These are phyloP conservation scores for Epichloe sp. DNA, from an alignment of 2,329 filamentous ascomycete genomes.

Conservation along the genomic window DNA sequence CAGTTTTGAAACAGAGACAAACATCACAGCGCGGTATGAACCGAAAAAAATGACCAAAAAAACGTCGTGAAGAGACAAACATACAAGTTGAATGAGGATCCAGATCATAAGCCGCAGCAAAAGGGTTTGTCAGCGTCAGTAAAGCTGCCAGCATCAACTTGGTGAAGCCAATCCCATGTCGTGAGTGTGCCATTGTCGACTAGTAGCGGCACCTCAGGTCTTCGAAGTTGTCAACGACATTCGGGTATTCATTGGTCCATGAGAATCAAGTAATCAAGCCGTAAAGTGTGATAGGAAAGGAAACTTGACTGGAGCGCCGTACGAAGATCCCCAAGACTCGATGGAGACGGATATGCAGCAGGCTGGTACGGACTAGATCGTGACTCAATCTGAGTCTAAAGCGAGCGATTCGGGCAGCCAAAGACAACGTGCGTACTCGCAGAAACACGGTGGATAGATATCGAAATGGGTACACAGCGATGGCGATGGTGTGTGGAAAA, in stretches of 20 bases:
- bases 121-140: slow-evolving; percentile 7
- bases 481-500: no score
- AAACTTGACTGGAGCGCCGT: not conserved
- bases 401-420: not conserved
- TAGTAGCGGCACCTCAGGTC: not conserved
- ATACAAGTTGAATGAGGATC: slow-evolving; percentile 24
- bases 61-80: slow-evolving; percentile 2
- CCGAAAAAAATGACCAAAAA: no score
- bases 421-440: not conserved
- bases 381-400: not conserved
- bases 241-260: not conserved
- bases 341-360: not conserved
- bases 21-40: not conserved
- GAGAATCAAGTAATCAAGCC: not conserved
- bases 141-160: not conserved
- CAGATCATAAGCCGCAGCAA: slow-evolving; percentile 22
- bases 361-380: not conserved
- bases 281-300: not conserved
- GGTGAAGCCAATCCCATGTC: not conserved
- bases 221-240: not conserved
- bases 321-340: not conserved
- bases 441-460: not conserved
- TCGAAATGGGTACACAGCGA: no score
- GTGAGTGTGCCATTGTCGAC: not conserved
- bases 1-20: not conserved